phyloP scores from a whole-genome alignment of 768 basidiomycete genomes.

The Aureoboletus auriporus region DNA sequence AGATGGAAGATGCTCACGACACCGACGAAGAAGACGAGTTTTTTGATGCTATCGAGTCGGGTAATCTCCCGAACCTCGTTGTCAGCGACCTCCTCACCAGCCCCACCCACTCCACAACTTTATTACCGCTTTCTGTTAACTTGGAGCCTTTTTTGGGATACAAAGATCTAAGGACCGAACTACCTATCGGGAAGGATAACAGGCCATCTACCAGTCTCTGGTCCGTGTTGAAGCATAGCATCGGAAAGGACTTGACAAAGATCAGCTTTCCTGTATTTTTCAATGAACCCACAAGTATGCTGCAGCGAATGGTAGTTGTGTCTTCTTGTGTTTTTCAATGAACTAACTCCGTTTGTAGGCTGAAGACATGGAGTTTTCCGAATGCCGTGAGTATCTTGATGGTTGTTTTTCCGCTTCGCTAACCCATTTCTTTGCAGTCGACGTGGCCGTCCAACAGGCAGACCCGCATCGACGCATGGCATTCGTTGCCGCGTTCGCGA shows the following conservation, averaged over 20 bases:
- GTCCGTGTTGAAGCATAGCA: conserved; percentile 91
- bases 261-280: conserved; percentile 94
- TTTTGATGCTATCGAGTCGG: conserved; percentile 92
- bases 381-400: conserved; percentile 59
- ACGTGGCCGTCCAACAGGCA: conserved; percentile 71
- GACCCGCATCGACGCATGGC: conserved; percentile 83
- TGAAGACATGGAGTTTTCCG: conserved; percentile 97
- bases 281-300: conserved; percentile 93
- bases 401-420: conserved; percentile 1
- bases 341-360: conserved; percentile 38
- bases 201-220: conserved; percentile 88
- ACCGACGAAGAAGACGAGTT: conserved; percentile 94
- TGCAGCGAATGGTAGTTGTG: conserved; percentile 72
- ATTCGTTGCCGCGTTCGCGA: conserved; percentile 93
- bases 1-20: conserved; percentile 35
- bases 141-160: conserved; percentile 64
- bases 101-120: conserved; percentile 33
- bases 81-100: conserved; percentile 61
- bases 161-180: conserved; percentile 47
- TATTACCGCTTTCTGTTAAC: conserved; percentile 35
- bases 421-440: conserved; percentile 47
- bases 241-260: conserved; percentile 95
- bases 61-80: conserved; percentile 70
- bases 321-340: neutral
- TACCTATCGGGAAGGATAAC: conserved; percentile 70